These are phyloP conservation scores for Beauveria scarabaeidicola DNA, from an alignment of 2,329 filamentous ascomycete species.

Conservation along the genomic window DNA sequence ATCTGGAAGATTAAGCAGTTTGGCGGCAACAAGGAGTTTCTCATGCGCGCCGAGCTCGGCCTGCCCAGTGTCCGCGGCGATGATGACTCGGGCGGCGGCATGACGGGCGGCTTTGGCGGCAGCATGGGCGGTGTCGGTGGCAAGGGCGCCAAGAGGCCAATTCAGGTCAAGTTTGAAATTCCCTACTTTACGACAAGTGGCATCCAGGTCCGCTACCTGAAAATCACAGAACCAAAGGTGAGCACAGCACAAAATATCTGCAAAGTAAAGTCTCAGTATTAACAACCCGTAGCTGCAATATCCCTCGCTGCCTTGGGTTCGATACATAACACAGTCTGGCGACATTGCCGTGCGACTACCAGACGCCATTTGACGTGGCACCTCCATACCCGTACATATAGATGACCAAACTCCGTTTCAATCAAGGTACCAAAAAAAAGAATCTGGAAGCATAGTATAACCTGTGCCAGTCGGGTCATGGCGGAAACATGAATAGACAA, in stretches of 20 bases:
- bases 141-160: conserved; percentile 87
- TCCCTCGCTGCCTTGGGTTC: conserved; percentile 91
- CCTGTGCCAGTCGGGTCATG: background rate
- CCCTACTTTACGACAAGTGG: conserved; percentile 99
- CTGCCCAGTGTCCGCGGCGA: conserved; percentile 90
- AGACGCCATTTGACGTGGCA: conserved; percentile 60
- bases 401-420: background rate
- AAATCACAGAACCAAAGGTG: conserved; percentile 99
- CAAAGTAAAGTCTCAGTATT: background rate
- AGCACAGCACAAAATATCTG: background rate
- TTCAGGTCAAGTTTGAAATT: conserved; percentile 99
- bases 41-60: conserved; percentile 95
- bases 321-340: conserved; percentile 96
- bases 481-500: conserved; percentile 2
- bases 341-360: conserved; percentile 92
- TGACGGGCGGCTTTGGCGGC: conserved; percentile 95
- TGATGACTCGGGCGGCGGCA: conserved; percentile 89
- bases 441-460: background rate
- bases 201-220: conserved; percentile 95
- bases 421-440: background rate
- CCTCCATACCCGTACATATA: background rate
- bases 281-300: conserved; percentile 71
- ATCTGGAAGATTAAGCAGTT: conserved; percentile 99
- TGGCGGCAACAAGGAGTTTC: conserved; percentile 93
- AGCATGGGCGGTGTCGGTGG: conserved; percentile 87